These are phyloP conservation scores for Wallacemonas rigidus DNA, from an alignment of 208 protist species.

Conservation along the genomic window DNA sequence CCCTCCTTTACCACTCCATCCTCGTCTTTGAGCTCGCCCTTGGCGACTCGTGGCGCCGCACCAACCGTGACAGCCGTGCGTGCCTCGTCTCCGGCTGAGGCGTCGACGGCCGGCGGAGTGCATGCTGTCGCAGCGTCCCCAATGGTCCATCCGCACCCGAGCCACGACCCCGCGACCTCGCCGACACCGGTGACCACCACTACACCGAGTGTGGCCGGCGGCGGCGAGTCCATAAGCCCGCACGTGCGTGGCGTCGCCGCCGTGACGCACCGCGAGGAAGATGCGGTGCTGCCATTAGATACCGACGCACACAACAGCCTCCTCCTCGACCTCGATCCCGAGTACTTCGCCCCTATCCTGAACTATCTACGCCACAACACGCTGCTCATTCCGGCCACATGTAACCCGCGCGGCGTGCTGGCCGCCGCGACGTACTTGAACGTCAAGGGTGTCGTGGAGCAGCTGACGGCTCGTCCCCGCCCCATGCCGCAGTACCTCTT, in stretches of 20 bases:
- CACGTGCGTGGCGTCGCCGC: neutral
- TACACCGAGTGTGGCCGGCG: neutral
- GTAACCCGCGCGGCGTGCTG: slow-evolving; percentile 58
- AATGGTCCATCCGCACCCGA: no score
- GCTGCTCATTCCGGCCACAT: slow-evolving; percentile 57
- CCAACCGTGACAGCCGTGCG: no score
- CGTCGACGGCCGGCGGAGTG: neutral
- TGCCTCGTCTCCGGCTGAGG: no score
- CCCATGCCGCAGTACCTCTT: slow-evolving; percentile 62
- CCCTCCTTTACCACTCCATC: no score
- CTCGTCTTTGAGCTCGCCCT: no score
- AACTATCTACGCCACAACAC: slow-evolving; percentile 80
- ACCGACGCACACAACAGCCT: slow-evolving; percentile 59
- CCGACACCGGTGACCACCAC: neutral
- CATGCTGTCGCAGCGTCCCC: neutral
- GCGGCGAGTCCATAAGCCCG: slow-evolving; percentile 12
- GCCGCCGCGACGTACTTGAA: slow-evolving; percentile 81
- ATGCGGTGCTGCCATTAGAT: slow-evolving; percentile 43
- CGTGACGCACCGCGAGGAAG: neutral
- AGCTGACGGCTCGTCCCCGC: slow-evolving; percentile 42
- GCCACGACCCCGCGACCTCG: neutral
- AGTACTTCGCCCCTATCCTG: slow-evolving; percentile 79
- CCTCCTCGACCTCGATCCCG: slow-evolving; percentile 80
- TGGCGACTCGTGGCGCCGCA: no score
- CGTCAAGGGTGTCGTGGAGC: slow-evolving; percentile 52